Conservation (phyloP, 2,329 filamentous ascomycete species). For the Talaromyces sp. region DNA sequence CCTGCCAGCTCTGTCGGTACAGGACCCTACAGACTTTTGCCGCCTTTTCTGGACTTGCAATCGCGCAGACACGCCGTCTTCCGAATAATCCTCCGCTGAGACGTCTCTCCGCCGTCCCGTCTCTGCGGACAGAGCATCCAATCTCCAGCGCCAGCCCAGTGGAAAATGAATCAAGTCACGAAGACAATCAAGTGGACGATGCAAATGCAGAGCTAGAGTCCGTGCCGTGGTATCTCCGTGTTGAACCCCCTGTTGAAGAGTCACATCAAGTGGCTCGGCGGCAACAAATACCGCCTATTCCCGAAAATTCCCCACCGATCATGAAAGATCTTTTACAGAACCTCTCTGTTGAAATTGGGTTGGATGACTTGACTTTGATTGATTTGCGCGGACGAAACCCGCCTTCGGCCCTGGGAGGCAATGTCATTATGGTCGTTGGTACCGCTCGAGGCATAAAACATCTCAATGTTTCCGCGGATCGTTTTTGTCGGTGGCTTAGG, state of each 20-base stretch:
- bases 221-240: slow-evolving; percentile 77
- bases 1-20: slow-evolving; percentile 24
- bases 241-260: slow-evolving; percentile 45
- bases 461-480: slow-evolving; percentile 81
- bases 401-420: slow-evolving; percentile 77
- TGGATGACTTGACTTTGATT: slow-evolving; percentile 73
- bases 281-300: slow-evolving; percentile 58
- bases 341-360: slow-evolving; percentile 74
- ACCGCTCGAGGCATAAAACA: slow-evolving; percentile 91
- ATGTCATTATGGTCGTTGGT: slow-evolving; percentile 86
- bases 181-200: neutral
- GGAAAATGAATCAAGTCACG: neutral
- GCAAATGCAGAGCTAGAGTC: slow-evolving; percentile 14
- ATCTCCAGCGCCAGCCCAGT: neutral
- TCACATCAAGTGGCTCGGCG: slow-evolving; percentile 43
- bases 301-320: slow-evolving; percentile 63
- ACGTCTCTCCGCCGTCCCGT: slow-evolving; percentile 3
- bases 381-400: slow-evolving; percentile 82
- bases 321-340: slow-evolving; percentile 69
- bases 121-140: slow-evolving; percentile 19
- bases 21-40: slow-evolving; percentile 24
- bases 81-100: neutral
- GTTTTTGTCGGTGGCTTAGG: slow-evolving; percentile 81
- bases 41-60: slow-evolving; percentile 20
- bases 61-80: slow-evolving; percentile 3